Base-by-base conservation (phyloP, 129 eudicot species). In the Saussurea involucrata region DNA sequence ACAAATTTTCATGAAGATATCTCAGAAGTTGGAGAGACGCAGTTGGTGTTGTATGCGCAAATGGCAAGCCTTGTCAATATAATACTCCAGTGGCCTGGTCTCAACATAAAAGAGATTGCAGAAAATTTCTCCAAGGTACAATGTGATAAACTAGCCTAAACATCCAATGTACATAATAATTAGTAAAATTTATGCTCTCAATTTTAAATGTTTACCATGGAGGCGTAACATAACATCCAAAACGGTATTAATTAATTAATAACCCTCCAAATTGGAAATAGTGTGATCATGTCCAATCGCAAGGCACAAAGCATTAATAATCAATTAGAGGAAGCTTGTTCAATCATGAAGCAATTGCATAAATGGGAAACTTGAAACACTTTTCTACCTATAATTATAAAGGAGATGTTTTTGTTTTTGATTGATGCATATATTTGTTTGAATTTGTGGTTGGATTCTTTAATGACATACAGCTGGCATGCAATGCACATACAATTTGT, bases 401-500 rank as follows among this genome's bases (percentile, higher is more conserved):
- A 49, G 7, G 60, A 2, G 42, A 53, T 49, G 3, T 72, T 18
- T 60, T 21, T 20, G 34, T 60, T 34, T 77, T 53, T 1, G 8
- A n/a, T 24, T 31, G 58, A 24, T 40, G 15, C 4, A 3, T 61
- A 42, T 46, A 55, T 72, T 17, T 64, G 61, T 49, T 80, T 73
- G 24, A n/a, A 66, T n/a, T n/a, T 80, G 74, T 65, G 67, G 32
- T 66, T 28, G 44, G 4, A 6, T 63, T 72, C 55, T 61, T 3
- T 55, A 27, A 73, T 70, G 21, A 78, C 74, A 3, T 75, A 77
- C 99, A 95, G 99, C 90, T 95, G 24, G 89, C 99, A 28, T 88
- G 96, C 87, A 95, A 95, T 77, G 99, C 96, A 0, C 99, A 95
- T 85, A 89, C 91, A 12, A 90, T 95, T 66, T 92, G 95, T 79